Evolutionary conservation across 306 rosid genomes (phyloP).

Genomic region (Fagus crenata): DNA sequence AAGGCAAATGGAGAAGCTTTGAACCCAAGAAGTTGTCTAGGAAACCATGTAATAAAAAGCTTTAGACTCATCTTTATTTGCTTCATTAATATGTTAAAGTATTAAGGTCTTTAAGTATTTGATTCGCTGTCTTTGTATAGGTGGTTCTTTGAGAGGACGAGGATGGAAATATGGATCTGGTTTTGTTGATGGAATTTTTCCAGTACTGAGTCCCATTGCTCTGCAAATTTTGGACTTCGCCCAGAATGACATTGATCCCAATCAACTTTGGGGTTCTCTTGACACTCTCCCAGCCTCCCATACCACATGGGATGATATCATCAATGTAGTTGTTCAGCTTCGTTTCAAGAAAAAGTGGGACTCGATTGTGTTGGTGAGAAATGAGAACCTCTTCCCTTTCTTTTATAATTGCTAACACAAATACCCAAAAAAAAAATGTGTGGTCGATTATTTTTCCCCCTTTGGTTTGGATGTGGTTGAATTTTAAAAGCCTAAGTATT

Average conservation of each 20-base stretch:
- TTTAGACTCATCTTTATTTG: slow-evolving; percentile 18
- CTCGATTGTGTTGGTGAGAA: slow-evolving; percentile 69
- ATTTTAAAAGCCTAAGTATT: background rate
- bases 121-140: slow-evolving; percentile 38
- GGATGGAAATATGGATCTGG: slow-evolving; percentile 98
- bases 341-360: slow-evolving; percentile 79
- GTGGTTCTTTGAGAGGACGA: slow-evolving; percentile 89
- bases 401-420: background rate
- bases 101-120: slow-evolving; percentile 24
- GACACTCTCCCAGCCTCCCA: slow-evolving; percentile 71
- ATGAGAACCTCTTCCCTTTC: background rate
- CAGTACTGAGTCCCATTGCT: slow-evolving; percentile 73
- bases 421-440: background rate
- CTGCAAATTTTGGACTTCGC: slow-evolving; percentile 61
- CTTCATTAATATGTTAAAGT: slow-evolving; percentile 19
- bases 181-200: slow-evolving; percentile 90
- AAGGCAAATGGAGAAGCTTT: slow-evolving; percentile 77
- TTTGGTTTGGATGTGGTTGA: background rate
- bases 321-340: slow-evolving; percentile 83
- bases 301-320: slow-evolving; percentile 77
- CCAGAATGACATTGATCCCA: slow-evolving; percentile 50
- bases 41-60: slow-evolving; percentile 54
- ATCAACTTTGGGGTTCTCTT: slow-evolving; percentile 58
- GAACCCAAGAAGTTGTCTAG: slow-evolving; percentile 77
- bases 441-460: background rate